Evolutionary conservation across 2,329 filamentous ascomycete genomes (phyloP).

Genomic region (Verticillium alfalfae): DNA sequence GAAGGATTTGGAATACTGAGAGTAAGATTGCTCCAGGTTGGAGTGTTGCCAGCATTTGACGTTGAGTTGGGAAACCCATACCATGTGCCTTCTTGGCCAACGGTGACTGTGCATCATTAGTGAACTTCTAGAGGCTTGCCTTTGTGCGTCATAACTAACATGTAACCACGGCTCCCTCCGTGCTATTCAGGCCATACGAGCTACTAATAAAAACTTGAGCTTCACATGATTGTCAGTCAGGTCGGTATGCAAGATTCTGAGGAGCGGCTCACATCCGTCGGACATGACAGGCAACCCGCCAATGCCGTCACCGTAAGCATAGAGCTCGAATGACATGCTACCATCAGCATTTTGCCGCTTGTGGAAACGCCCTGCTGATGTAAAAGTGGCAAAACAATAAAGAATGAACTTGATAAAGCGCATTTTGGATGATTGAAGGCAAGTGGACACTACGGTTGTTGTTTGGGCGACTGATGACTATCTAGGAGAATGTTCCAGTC

Average conservation of each 20-base stretch:
- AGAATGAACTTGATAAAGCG: background rate
- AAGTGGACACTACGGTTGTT: background rate
- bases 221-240: background rate
- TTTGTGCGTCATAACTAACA: background rate
- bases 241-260: background rate
- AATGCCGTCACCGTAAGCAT: conserved; percentile 19
- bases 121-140: background rate
- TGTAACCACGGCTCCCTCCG: conserved; percentile 3
- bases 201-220: conserved; percentile 7
- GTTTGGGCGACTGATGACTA: too few relatives aligned
- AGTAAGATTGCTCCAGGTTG: conserved; percentile 16
- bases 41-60: conserved; percentile 1
- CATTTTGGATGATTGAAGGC: background rate
- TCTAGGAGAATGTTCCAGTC: too few relatives aligned
- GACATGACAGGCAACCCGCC: conserved; percentile 17
- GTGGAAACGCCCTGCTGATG: conserved; percentile 3
- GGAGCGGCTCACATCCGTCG: conserved; percentile 12
- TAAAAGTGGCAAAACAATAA: conserved; percentile 3
- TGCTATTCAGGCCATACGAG: conserved; percentile 1
- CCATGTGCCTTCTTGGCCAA: conserved; percentile 9
- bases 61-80: conserved; percentile 13
- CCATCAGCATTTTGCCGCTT: conserved; percentile 8
- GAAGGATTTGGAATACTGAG: conserved; percentile 15
- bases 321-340: conserved; percentile 15
- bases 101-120: conserved; percentile 5